phyloP scores from a whole-genome alignment of 768 basidiomycete species.

The Imleria badia region DNA sequence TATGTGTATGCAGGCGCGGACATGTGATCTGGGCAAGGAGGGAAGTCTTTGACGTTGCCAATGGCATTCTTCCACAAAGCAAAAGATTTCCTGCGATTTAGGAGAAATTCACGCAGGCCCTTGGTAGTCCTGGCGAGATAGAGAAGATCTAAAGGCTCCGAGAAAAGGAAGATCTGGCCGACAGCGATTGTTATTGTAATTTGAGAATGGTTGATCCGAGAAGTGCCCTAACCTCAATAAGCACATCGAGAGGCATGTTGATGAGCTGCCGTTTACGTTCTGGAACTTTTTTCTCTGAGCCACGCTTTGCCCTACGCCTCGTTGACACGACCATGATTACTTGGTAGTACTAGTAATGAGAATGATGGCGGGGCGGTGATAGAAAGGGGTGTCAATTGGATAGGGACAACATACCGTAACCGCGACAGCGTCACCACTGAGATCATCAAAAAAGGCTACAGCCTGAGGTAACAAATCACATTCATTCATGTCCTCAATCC shows the following conservation, averaged over 20 bases:
- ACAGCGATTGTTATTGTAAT: not conserved
- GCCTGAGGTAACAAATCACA: slow-evolving; percentile 6
- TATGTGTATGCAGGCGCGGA: slow-evolving; percentile 31
- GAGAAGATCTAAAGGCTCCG: slow-evolving; percentile 34
- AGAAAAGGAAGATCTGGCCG: slow-evolving; percentile 22
- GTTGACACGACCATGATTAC: slow-evolving; percentile 1
- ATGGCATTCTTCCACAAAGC: slow-evolving; percentile 30
- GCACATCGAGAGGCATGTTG: slow-evolving; percentile 12
- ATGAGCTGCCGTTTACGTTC: not conserved
- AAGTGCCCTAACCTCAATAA: slow-evolving; percentile 10
- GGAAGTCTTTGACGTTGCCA: slow-evolving; percentile 21
- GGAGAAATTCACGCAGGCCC: slow-evolving; percentile 28
- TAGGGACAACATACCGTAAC: too few species aligned
- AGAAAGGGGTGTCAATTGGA: too few species aligned
- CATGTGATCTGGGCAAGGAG: slow-evolving; percentile 26
- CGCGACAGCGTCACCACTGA: too few species aligned
- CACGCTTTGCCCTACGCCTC: not conserved
- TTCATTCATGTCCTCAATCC: slow-evolving; percentile 14
- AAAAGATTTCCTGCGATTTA: slow-evolving; percentile 16
- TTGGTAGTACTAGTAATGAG: not conserved
- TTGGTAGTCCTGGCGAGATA: slow-evolving; percentile 33
- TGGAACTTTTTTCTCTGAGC: not conserved
- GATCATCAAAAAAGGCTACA: not conserved
- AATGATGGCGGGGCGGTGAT: not conserved
- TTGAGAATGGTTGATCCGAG: not conserved